Evolutionary conservation across 306 rosid genomes (phyloP), one percentile per base, ranked within the genome.

Genomic region (Purshia tridentata): DNA sequence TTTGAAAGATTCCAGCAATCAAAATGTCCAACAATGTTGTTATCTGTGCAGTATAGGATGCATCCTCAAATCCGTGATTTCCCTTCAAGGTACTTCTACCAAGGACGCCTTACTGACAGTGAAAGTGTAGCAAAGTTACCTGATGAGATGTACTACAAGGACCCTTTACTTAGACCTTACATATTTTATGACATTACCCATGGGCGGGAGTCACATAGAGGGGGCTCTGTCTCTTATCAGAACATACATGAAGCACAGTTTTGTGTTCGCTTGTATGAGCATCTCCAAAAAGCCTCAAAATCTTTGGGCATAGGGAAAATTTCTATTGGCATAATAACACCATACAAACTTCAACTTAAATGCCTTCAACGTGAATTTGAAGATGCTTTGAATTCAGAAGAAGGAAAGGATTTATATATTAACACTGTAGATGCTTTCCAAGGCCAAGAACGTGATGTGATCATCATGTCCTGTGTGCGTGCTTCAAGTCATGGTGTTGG

Each of bases 381-480:
- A 71, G 97, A 84, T 76, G 96, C 87, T 72, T 76, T 94, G 59
- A 91, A 86, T 62, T 86, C 99, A 49, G 99, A 94, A 73, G 99
- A 91, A 75, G 99, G 99, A 74, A 94, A 91, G 77, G 97, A 94
- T 71, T 22, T 94, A 64, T 94, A 94, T 72, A 91, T 94, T 72
- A 94, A 94, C 78, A 94, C 99, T 9, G 99, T 94, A 7, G 99
- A 94, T 83, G 99, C 99, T 67, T 94, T 94, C 84, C 99, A 94
- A 83, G 99, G 99, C 61, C 99, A 94, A 83, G 99, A 94, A 71
- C 89, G 99, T 13, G 99, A 94, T 79, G 97, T 94, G 75, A 94
- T 94, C 60, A 94, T 94, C 67, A 94, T 94, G 97, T 94, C 98
- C 42, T 91, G 98, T 81, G 97, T 94, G 80, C 96, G 98, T 60